These are phyloP conservation scores for Silene vulgaris DNA, from an alignment of 179 eudicot species.

Conservation along the genomic window DNA sequence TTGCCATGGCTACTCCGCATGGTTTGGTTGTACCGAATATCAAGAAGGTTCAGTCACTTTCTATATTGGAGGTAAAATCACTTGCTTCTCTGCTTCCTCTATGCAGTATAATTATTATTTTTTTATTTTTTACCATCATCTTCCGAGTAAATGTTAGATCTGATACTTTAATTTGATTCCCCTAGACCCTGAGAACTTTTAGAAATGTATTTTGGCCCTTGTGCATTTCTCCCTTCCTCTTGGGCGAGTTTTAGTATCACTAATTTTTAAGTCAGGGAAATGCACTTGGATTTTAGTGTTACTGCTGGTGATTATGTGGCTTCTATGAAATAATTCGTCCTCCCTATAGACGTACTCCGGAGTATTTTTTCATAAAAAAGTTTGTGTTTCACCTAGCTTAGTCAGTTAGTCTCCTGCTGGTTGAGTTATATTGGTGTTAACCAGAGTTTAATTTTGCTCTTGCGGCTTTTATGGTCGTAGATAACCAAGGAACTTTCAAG, in stretches of 20 bases:
- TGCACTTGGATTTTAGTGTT: neutral
- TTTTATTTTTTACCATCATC: neutral
- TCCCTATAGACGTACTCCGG: neutral
- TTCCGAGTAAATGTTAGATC: neutral
- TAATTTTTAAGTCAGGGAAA: neutral
- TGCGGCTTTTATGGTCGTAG: constrained; percentile 31
- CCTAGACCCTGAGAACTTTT: neutral
- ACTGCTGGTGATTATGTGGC: neutral
- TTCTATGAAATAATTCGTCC: neutral
- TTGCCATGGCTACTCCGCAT: constrained; percentile 91
- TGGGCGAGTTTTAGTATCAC: neutral
- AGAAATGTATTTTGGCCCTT: neutral
- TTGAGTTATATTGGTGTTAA: neutral
- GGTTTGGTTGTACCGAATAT: constrained; percentile 95
- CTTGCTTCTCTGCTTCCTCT: neutral
- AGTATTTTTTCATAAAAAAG: constrained; percentile 7
- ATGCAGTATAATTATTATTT: neutral
- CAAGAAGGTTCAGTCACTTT: constrained; percentile 79
- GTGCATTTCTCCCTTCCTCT: neutral
- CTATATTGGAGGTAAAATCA: constrained; percentile 67
- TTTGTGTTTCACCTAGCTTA: neutral
- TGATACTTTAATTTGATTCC: neutral
- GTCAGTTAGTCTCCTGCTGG: neutral
- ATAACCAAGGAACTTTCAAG: constrained; percentile 81
- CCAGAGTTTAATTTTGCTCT: neutral